These are phyloP conservation scores for Fonsecaea multimorphosa DNA, from an alignment of 2,329 filamentous ascomycete species.

Conservation along the genomic window DNA sequence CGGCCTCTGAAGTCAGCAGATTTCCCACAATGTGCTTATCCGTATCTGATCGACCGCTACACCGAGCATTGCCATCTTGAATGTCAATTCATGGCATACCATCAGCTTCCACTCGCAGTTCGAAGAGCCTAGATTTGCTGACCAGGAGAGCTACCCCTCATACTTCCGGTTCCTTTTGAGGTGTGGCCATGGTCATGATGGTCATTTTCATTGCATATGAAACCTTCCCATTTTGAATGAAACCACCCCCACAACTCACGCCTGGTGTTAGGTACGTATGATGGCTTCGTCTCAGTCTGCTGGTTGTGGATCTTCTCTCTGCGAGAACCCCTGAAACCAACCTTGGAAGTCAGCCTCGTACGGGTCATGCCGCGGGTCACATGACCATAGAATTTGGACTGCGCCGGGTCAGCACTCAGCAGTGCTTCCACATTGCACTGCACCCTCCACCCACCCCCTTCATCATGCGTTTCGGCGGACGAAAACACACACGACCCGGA, in stretches of 20 bases:
- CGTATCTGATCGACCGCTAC: neutral
- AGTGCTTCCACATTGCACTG: no score
- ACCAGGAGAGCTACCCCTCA: neutral
- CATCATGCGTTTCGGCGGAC: neutral
- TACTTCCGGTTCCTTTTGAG: neutral
- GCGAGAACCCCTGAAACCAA: neutral
- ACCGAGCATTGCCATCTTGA: neutral
- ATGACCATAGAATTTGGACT: neutral
- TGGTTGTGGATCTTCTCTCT: neutral
- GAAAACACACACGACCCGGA: neutral
- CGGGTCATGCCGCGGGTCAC: neutral
- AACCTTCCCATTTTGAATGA: neutral
- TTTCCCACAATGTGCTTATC: neutral
- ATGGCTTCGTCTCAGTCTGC: neutral
- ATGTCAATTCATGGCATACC: neutral
- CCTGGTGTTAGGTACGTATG: neutral
- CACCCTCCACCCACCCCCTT: no score
- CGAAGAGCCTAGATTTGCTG: neutral
- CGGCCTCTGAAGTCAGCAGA: neutral
- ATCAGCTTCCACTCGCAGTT: no score
- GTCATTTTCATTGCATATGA: no score
- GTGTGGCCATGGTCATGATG: neutral
- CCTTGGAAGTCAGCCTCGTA: conserved; percentile 1
- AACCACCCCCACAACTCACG: neutral
- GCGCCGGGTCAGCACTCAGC: no score